Percentiles rank a stretch among this genome's conserved stretches.
Conservation (phyloP, 2,329 filamentous ascomycete genomes). For the Cladophialophora carrionii region DNA sequence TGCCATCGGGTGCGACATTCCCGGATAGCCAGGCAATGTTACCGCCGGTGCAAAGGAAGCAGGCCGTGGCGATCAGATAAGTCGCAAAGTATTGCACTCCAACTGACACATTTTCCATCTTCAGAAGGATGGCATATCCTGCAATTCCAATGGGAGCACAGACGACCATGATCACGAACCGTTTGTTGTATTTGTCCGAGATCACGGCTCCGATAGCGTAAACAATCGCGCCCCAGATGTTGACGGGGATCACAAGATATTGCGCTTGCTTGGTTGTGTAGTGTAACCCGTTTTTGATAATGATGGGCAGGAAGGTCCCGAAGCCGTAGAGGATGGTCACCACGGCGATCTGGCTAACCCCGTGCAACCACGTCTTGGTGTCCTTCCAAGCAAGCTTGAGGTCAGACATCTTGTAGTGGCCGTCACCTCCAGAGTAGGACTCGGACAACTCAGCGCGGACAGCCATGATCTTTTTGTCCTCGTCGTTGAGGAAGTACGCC, state of each 20-base stretch:
- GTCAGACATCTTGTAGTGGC: slow-evolving; percentile 40
- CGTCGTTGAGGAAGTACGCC: slow-evolving; percentile 41
- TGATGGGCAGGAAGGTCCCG: slow-evolving; percentile 61
- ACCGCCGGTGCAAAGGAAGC: slow-evolving; percentile 43
- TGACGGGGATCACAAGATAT: slow-evolving; percentile 45
- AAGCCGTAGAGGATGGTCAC: slow-evolving; percentile 47
- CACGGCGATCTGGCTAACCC: slow-evolving; percentile 43
- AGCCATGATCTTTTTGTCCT: slow-evolving; percentile 43
- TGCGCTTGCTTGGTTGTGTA: slow-evolving; percentile 52
- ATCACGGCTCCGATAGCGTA: slow-evolving; percentile 40
- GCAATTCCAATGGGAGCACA: slow-evolving; percentile 42
- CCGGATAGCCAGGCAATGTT: slow-evolving; percentile 41
- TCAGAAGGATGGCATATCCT: slow-evolving; percentile 44
- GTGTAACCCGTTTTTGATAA: slow-evolving; percentile 55
- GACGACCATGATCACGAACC: slow-evolving; percentile 45
- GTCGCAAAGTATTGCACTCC: slow-evolving; percentile 41
- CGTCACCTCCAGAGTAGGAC: slow-evolving; percentile 36
- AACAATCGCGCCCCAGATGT: slow-evolving; percentile 42
- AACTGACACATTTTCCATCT: slow-evolving; percentile 34
- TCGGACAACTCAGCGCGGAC: slow-evolving; percentile 43
- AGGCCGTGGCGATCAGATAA: slow-evolving; percentile 40
- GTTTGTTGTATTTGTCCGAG: slow-evolving; percentile 41
- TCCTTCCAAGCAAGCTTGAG: slow-evolving; percentile 41
- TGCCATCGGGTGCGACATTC: slow-evolving; percentile 41
- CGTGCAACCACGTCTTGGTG: slow-evolving; percentile 42